Conservation (phyloP, 441 rosid genomes). For the Eutrema salsugineum region DNA sequence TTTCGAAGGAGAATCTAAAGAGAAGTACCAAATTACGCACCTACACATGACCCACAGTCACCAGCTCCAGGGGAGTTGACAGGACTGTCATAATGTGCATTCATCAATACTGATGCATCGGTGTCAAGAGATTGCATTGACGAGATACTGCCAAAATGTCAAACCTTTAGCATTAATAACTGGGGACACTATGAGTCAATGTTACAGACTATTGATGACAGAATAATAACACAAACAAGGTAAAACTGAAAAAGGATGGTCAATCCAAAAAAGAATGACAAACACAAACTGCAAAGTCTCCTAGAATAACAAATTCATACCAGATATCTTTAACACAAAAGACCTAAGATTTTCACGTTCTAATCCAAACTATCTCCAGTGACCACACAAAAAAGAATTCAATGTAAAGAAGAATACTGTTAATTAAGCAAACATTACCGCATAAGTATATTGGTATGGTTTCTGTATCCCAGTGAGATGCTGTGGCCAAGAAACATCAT, state of each 20-base stretch:
- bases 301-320: not conserved
- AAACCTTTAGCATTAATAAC: not conserved
- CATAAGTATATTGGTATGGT: slow-evolving; percentile 83
- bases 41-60: slow-evolving; percentile 98
- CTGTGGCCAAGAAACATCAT: slow-evolving; percentile 88
- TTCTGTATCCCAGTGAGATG: slow-evolving; percentile 85
- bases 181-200: slow-evolving; percentile 14
- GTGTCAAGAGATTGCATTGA: slow-evolving; percentile 55
- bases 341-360: not conserved
- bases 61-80: slow-evolving; percentile 98
- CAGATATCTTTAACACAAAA: slow-evolving; percentile 3
- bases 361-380: not conserved
- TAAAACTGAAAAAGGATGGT: not conserved
- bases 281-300: not conserved
- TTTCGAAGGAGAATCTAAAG: not conserved
- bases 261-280: not conserved
- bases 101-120: slow-evolving; percentile 82
- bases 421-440: slow-evolving; percentile 43
- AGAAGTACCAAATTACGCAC: slow-evolving; percentile 41
- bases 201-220: slow-evolving; percentile 1
- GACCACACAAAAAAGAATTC: not conserved
- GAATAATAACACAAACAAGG: slow-evolving; percentile 6
- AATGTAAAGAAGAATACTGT: not conserved
- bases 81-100: slow-evolving; percentile 96
- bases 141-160: slow-evolving; percentile 58